Conservation (phyloP, 495 filamentous ascomycete genomes). For the Talaromyces wortmannii region DNA sequence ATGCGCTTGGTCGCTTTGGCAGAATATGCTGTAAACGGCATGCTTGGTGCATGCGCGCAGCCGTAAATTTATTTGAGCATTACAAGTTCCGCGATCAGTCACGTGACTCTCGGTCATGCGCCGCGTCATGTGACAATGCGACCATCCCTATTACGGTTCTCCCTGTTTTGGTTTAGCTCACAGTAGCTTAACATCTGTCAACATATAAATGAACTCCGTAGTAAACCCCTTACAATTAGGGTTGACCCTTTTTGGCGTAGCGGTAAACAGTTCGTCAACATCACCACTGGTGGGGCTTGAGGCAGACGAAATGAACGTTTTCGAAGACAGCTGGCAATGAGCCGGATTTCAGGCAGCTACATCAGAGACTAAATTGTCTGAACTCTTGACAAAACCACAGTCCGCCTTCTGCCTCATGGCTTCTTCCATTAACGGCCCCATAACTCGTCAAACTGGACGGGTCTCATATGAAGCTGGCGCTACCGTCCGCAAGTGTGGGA, state of each 20-base stretch:
- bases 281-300: too few species aligned
- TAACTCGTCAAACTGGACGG: background rate
- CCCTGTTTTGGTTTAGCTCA: too few species aligned
- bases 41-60: background rate
- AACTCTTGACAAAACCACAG: background rate
- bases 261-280: too few species aligned
- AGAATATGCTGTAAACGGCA: background rate
- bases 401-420: background rate
- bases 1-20: background rate
- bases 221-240: too few species aligned
- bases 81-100: background rate
- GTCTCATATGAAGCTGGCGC: background rate
- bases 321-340: too few species aligned
- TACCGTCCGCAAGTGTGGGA: background rate
- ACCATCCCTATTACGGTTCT: too few species aligned
- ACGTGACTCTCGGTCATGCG: too few species aligned
- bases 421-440: background rate
- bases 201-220: too few species aligned
- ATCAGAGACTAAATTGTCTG: background rate
- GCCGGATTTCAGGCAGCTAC: background rate
- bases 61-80: conserved; percentile 2
- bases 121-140: too few species aligned
- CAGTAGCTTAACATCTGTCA: too few species aligned
- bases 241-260: too few species aligned
- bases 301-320: too few species aligned